Percentiles rank a stretch among this genome's conserved stretches.
These are phyloP conservation scores for Cercospora sp. DNA, from an alignment of 2,329 filamentous ascomycete species.

Conservation along the genomic window DNA sequence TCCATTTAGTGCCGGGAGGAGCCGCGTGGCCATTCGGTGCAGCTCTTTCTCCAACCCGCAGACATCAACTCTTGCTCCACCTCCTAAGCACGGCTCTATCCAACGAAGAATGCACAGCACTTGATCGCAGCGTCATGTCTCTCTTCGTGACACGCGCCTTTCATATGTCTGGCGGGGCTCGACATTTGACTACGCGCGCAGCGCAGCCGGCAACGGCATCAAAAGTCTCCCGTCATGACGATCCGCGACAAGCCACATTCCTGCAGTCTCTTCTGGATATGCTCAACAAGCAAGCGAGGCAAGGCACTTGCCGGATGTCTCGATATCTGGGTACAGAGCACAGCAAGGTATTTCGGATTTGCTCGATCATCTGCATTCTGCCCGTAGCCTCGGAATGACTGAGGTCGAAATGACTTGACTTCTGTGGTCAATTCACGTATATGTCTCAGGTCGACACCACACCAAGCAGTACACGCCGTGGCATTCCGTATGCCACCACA, in stretches of 20 bases:
- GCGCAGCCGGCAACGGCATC: not conserved
- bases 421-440: not conserved
- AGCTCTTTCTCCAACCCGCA: not conserved
- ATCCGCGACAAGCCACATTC: conserved; percentile 1
- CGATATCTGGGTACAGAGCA: not conserved
- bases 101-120: not conserved
- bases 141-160: not conserved
- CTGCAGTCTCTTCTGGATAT: not conserved
- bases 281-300: not conserved
- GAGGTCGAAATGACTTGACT: conserved; percentile 21
- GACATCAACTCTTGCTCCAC: not conserved
- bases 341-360: conserved; percentile 35
- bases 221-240: not conserved
- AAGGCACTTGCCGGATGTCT: conserved; percentile 1
- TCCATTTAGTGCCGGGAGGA: not conserved
- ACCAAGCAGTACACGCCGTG: not conserved
- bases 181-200: not conserved
- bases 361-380: conserved; percentile 36
- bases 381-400: conserved; percentile 32
- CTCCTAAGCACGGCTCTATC: not conserved
- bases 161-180: not conserved
- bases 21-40: not conserved
- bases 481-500: conserved; percentile 31
- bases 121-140: not conserved
- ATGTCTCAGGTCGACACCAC: conserved; percentile 11